phyloP scores from a whole-genome alignment of 768 basidiomycete species.

The Termitomyces sp. region DNA sequence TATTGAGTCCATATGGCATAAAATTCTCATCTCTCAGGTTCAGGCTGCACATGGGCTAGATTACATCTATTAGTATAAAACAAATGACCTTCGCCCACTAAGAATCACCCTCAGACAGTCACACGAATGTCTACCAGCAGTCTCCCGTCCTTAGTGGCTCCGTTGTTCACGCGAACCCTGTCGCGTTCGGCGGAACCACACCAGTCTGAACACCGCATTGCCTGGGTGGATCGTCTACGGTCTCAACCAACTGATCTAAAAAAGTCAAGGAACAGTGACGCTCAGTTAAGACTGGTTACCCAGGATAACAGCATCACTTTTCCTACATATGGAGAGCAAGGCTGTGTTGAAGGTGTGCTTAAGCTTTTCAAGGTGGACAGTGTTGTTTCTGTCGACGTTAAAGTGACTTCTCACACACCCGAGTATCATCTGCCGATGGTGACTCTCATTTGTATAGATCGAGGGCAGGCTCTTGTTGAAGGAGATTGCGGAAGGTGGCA shows the following conservation, averaged over 20 bases:
- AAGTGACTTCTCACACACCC: slow-evolving; percentile 34
- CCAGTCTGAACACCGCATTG: slow-evolving; percentile 49
- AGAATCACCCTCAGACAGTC: not conserved
- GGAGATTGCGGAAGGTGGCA: slow-evolving; percentile 69
- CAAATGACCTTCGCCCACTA: not conserved
- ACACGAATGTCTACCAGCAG: slow-evolving; percentile 49
- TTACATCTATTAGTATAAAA: slow-evolving; percentile 4
- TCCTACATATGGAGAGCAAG: slow-evolving; percentile 57
- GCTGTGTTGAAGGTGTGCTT: slow-evolving; percentile 52
- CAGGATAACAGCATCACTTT: slow-evolving; percentile 48
- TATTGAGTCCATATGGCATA: slow-evolving; percentile 16
- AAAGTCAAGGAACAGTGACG: slow-evolving; percentile 50
- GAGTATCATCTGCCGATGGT: not conserved
- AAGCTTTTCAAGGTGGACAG: slow-evolving; percentile 53
- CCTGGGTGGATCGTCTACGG: slow-evolving; percentile 37
- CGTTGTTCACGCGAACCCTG: slow-evolving; percentile 35
- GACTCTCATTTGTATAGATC: slow-evolving; percentile 35
- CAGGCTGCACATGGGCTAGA: slow-evolving; percentile 11
- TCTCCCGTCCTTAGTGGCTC: slow-evolving; percentile 46
- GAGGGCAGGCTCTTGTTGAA: slow-evolving; percentile 57
- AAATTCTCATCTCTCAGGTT: slow-evolving; percentile 14
- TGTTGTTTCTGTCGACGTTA: slow-evolving; percentile 60
- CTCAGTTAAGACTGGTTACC: slow-evolving; percentile 46
- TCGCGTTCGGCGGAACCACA: slow-evolving; percentile 56
- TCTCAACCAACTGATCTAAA: slow-evolving; percentile 50